Percentiles rank a stretch among this genome's conserved stretches.
These are phyloP conservation scores for Syzygium oleosum DNA, from an alignment of 345 rosid species.

Conservation along the genomic window DNA sequence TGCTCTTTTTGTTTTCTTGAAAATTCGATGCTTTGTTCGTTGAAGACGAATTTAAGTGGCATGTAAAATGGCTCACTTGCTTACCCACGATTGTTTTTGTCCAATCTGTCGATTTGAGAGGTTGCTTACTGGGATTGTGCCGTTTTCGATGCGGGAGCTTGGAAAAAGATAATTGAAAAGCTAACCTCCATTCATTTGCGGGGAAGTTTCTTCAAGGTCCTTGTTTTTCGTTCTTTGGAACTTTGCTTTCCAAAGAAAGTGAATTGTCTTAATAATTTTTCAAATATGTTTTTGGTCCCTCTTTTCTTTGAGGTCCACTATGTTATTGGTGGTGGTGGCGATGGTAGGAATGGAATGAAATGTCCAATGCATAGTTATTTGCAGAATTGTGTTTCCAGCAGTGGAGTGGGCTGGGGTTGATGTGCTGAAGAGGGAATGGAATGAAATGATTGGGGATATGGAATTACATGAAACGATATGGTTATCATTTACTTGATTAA, in stretches of 20 bases:
- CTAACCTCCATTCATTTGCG: neutral
- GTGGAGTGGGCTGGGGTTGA: neutral
- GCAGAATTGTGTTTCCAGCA: neutral
- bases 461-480: neutral
- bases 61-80: neutral
- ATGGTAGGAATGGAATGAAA: neutral
- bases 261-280: neutral
- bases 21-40: neutral
- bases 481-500: neutral
- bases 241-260: neutral
- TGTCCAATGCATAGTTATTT: neutral
- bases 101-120: neutral
- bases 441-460: neutral
- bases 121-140: neutral
- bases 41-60: neutral
- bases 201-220: neutral
- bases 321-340: neutral
- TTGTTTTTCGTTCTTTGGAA: neutral
- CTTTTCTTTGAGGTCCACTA: neutral
- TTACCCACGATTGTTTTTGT: neutral
- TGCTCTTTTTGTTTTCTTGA: neutral
- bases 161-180: neutral
- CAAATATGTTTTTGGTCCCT: neutral
- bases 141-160: neutral
- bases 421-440: neutral